A percentile compares a stretch with the other conserved stretches of the same genome.
Evolutionary conservation across 768 basidiomycete species (phyloP).

Genomic region (Panaeolus papilionaceus): DNA sequence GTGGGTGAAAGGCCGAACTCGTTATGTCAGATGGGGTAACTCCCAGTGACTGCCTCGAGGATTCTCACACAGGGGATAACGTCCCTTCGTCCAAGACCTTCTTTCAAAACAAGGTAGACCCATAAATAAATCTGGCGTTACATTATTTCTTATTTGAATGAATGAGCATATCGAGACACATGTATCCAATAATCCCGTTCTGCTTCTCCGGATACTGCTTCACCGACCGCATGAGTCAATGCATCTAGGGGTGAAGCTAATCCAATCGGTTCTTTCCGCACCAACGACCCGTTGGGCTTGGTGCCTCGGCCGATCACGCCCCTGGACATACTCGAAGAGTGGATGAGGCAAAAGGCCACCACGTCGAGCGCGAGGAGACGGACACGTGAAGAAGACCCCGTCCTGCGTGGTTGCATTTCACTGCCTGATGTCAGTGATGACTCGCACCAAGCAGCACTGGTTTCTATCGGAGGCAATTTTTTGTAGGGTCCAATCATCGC

Average conservation of each 20-base stretch:
- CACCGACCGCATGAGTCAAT: conserved; percentile 38
- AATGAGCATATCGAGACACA: conserved; percentile 24
- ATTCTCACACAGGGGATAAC: conserved; percentile 2
- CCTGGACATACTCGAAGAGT: neutral
- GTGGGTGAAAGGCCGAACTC: too few relatives aligned
- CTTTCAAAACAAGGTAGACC: conserved; percentile 4
- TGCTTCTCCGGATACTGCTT: conserved; percentile 43
- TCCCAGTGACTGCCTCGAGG: neutral
- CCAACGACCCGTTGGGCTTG: neutral
- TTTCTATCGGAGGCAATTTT: conserved; percentile 52
- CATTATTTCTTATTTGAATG: conserved; percentile 6
- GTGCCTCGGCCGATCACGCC: neutral
- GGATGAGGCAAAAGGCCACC: conserved; percentile 41
- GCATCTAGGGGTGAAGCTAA: conserved; percentile 6
- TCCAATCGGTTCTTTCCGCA: neutral
- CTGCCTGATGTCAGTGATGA: conserved; percentile 1
- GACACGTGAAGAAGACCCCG: conserved; percentile 36
- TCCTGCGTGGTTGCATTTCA: neutral
- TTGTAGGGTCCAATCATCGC: conserved; percentile 77
- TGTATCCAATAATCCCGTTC: conserved; percentile 49
- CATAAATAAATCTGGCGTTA: neutral
- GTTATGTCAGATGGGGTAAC: neutral
- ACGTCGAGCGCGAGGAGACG: conserved; percentile 72
- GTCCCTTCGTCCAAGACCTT: neutral
- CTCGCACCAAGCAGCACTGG: conserved; percentile 18